Percentiles rank a stretch among this genome's conserved stretches.
These are phyloP conservation scores for Plasmodium vinckei DNA, from an alignment of 169 alveolate species.

Conservation along the genomic window DNA sequence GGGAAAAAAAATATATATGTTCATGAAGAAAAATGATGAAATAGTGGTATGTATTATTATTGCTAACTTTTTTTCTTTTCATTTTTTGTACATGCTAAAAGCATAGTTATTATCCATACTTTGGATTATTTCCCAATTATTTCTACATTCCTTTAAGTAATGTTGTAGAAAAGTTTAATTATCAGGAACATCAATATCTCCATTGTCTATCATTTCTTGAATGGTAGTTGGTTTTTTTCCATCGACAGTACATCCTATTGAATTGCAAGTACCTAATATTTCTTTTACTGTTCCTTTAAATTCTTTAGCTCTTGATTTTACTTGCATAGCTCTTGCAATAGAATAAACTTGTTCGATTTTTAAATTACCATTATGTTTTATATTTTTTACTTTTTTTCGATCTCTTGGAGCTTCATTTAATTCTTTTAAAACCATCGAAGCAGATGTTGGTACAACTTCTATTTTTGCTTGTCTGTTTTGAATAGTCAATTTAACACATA, in stretches of 20 bases:
- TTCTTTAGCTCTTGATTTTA: conserved; percentile 91
- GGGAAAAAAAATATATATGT: too few species aligned
- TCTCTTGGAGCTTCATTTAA: conserved; percentile 97
- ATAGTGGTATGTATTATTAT: too few species aligned
- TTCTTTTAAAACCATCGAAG: conserved; percentile 95
- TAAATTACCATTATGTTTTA: conserved; percentile 97
- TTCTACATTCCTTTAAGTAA: too few species aligned
- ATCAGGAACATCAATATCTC: conserved; percentile 91
- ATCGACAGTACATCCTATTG: conserved; percentile 98
- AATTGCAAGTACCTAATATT: conserved; percentile 96
- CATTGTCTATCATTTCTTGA: conserved; percentile 91
- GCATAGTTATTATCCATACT: too few species aligned
- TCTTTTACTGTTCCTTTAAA: conserved; percentile 97
- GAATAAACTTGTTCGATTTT: conserved; percentile 93
- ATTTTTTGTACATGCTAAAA: too few species aligned
- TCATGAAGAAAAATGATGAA: too few species aligned
- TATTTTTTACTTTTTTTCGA: conserved; percentile 95
- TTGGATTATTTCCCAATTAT: too few species aligned
- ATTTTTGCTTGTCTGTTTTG: conserved; percentile 93
- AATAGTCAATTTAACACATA: conserved; percentile 94
- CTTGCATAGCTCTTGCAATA: conserved; percentile 95
- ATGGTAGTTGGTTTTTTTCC: conserved; percentile 94
- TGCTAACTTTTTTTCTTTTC: too few species aligned
- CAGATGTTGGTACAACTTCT: conserved; percentile 96
- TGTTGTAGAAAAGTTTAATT: conserved; percentile 26